A percentile compares a stretch with the other conserved stretches of the same genome.
Evolutionary conservation across 345 rosid genomes (phyloP).

Genomic region (Camelina neglecta): DNA sequence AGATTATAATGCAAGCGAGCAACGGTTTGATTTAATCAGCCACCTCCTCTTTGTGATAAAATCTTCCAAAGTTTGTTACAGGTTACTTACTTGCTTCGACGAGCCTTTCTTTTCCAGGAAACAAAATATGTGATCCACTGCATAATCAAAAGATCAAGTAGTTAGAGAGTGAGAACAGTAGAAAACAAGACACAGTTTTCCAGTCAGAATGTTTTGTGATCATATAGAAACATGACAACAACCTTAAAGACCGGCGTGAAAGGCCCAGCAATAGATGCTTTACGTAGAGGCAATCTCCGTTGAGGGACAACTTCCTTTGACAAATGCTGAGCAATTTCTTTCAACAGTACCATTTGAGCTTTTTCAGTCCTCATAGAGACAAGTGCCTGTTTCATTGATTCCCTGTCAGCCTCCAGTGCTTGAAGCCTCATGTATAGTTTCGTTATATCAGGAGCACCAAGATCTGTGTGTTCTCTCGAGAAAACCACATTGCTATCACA

Average conservation of each 20-base stretch:
- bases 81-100: slow-evolving; percentile 81
- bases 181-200: slow-evolving; percentile 4
- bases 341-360: slow-evolving; percentile 79
- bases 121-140: slow-evolving; percentile 84
- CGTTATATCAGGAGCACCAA: slow-evolving; percentile 74
- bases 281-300: slow-evolving; percentile 52
- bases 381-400: slow-evolving; percentile 92
- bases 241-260: slow-evolving; percentile 72
- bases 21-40: no score
- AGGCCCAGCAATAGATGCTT: slow-evolving; percentile 51
- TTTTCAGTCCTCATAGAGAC: slow-evolving; percentile 92
- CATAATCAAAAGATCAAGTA: slow-evolving; percentile 23
- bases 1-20: not conserved
- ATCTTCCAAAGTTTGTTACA: not conserved
- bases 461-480: slow-evolving; percentile 43
- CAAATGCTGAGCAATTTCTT: slow-evolving; percentile 95
- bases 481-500: slow-evolving; percentile 15
- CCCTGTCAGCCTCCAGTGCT: slow-evolving; percentile 95
- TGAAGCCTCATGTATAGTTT: slow-evolving; percentile 91
- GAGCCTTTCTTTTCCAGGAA: slow-evolving; percentile 86
- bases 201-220: slow-evolving; percentile 3
- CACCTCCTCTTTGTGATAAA: not conserved
- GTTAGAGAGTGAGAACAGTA: slow-evolving; percentile 11
- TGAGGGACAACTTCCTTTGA: slow-evolving; percentile 78
- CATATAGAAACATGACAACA: slow-evolving; percentile 13